phyloP scores from a whole-genome alignment of 495 filamentous ascomycete species.

The Talaromyces trachyspermus region DNA sequence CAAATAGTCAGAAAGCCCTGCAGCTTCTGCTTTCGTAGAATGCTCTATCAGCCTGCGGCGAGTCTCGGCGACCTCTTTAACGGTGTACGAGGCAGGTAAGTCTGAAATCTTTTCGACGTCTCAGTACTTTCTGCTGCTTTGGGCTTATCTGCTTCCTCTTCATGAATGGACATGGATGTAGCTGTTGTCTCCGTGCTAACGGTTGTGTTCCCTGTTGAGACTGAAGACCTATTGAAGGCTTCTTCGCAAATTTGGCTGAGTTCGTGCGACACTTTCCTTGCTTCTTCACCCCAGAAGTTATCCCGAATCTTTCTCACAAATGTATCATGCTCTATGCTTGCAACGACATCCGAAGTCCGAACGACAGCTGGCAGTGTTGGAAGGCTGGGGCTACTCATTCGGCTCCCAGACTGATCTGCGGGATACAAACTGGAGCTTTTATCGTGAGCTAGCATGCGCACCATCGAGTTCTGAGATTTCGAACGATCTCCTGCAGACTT shows the following conservation, averaged over 20 bases:
- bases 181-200: slow-evolving; percentile 47
- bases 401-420: neutral
- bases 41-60: slow-evolving; percentile 47
- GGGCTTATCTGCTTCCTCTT: slow-evolving; percentile 8
- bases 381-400: slow-evolving; percentile 27
- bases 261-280: slow-evolving; percentile 58
- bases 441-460: neutral
- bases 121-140: neutral
- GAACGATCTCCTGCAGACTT: slow-evolving; percentile 15
- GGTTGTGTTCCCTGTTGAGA: slow-evolving; percentile 40
- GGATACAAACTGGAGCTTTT: slow-evolving; percentile 2
- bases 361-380: slow-evolving; percentile 36
- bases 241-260: slow-evolving; percentile 66
- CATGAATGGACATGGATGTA: slow-evolving; percentile 37
- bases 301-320: slow-evolving; percentile 34
- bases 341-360: slow-evolving; percentile 14
- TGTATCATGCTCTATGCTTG: slow-evolving; percentile 9
- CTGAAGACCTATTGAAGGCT: slow-evolving; percentile 70
- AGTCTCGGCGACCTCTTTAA: slow-evolving; percentile 48
- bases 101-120: slow-evolving; percentile 4
- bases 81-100: slow-evolving; percentile 32
- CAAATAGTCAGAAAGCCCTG: slow-evolving; percentile 39
- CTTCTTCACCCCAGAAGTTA: slow-evolving; percentile 49
- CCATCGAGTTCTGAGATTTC: slow-evolving; percentile 2
- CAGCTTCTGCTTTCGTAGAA: slow-evolving; percentile 27